phyloP scores from a whole-genome alignment of 192 early-diverging fungal species.

The Rhizophagus clarus region DNA sequence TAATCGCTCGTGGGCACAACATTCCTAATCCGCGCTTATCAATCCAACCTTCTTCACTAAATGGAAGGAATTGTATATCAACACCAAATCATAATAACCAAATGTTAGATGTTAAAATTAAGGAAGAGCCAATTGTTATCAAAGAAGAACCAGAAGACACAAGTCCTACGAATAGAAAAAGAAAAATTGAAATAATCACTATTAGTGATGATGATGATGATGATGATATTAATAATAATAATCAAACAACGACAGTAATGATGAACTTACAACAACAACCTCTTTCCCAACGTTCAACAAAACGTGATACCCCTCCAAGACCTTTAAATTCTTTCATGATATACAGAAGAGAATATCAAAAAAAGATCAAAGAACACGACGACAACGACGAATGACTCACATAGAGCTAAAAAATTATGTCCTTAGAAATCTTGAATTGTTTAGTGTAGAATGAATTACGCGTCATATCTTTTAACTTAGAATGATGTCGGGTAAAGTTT shows the following conservation, averaged over 20 bases:
- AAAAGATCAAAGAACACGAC: conserved; percentile 31
- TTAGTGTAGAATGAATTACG: too few species aligned
- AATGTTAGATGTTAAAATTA: neutral
- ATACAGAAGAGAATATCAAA: conserved; percentile 29
- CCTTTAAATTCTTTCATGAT: conserved; percentile 33
- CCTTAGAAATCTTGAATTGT: too few species aligned
- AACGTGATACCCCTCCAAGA: conserved; percentile 28
- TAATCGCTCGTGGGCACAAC: neutral
- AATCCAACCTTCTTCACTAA: neutral
- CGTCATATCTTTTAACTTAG: too few species aligned
- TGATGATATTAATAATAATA: neutral
- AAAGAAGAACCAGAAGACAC: conserved; percentile 15
- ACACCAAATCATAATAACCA: neutral
- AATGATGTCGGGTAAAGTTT: too few species aligned
- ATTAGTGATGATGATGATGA: too few species aligned
- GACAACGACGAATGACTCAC: too few species aligned
- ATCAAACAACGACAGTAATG: too few species aligned
- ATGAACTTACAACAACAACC: neutral
- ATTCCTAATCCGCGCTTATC: neutral
- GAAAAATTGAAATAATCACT: neutral
- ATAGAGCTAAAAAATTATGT: too few species aligned
- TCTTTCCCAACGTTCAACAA: conserved; percentile 6
- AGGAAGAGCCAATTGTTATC: neutral
- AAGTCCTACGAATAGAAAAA: neutral
- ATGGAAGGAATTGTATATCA: neutral